These are phyloP conservation scores for Triticum timopheevii DNA, from an alignment of 176 grass and related monocot genomes.

Conservation along the genomic window DNA sequence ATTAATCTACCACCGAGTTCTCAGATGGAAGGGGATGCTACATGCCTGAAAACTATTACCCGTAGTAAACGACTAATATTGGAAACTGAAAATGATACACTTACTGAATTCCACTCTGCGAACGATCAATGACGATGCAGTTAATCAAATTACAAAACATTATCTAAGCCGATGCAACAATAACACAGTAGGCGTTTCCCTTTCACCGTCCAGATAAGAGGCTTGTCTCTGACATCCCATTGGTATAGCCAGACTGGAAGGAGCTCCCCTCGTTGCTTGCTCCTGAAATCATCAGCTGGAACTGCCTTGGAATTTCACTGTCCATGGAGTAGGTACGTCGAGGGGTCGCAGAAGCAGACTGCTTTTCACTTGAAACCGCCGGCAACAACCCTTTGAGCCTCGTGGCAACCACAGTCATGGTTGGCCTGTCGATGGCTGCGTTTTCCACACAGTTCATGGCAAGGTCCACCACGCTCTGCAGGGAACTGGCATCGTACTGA, in stretches of 20 bases:
- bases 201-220: not conserved
- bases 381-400: conserved; percentile 22
- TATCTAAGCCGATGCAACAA: too few species aligned
- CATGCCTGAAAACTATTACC: not conserved
- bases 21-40: not conserved
- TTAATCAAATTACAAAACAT: too few species aligned
- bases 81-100: too few species aligned
- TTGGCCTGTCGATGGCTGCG: not conserved
- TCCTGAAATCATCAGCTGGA: not conserved
- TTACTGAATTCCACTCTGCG: too few species aligned
- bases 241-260: not conserved
- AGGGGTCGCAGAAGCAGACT: not conserved
- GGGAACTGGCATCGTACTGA: conserved; percentile 2
- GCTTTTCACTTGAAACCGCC: too few species aligned
- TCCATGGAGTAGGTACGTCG: not conserved
- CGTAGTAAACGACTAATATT: too few species aligned
- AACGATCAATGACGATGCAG: too few species aligned
- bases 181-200: too few species aligned
- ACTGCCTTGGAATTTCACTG: not conserved
- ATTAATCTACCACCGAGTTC: not conserved
- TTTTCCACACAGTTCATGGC: conserved; percentile 11
- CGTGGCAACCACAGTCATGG: conserved; percentile 1
- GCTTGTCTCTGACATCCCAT: not conserved
- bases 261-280: not conserved
- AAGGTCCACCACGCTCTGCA: not conserved